Conservation (phyloP, 2,329 filamentous ascomycete genomes). For the Magnaporthiopsis rhizophila region DNA sequence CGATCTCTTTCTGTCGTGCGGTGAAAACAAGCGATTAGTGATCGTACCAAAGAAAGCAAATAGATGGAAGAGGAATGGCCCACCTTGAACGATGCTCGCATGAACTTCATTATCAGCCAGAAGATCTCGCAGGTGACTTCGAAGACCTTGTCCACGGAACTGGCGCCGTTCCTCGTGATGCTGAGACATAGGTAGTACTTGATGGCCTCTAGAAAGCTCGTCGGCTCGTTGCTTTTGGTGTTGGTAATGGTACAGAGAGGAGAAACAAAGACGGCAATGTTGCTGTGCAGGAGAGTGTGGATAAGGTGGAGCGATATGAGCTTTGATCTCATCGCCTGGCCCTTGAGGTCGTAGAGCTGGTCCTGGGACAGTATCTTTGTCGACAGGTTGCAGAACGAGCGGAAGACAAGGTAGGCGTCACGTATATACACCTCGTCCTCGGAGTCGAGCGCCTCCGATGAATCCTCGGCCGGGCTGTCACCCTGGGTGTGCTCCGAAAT, state of each 20-base stretch:
- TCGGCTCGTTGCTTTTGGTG: slow-evolving; percentile 80
- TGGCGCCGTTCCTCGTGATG: slow-evolving; percentile 89
- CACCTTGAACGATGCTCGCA: slow-evolving; percentile 89
- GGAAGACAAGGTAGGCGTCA: slow-evolving; percentile 93
- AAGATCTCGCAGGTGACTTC: slow-evolving; percentile 97
- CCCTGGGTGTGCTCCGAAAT: slow-evolving; percentile 45
- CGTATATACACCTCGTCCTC: slow-evolving; percentile 97
- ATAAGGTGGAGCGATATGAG: slow-evolving; percentile 92
- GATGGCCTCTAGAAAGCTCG: slow-evolving; percentile 85
- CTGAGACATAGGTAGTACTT: slow-evolving; percentile 96
- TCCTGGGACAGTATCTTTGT: slow-evolving; percentile 86
- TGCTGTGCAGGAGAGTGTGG: slow-evolving; percentile 90
- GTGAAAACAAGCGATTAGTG: not conserved
- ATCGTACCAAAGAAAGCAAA: not conserved
- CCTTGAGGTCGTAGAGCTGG: slow-evolving; percentile 85
- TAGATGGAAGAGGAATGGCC: not conserved
- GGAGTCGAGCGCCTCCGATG: slow-evolving; percentile 51
- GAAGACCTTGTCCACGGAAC: slow-evolving; percentile 84
- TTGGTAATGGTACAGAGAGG: slow-evolving; percentile 87
- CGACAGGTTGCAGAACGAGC: slow-evolving; percentile 94
- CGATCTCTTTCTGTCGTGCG: slow-evolving; percentile 71
- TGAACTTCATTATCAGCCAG: slow-evolving; percentile 91
- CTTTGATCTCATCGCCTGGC: slow-evolving; percentile 96
- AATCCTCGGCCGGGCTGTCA: slow-evolving; percentile 48
- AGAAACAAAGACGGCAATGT: slow-evolving; percentile 83